Base-by-base conservation (phyloP, 73 alveolate species). In the Durusdinium trenchii region DNA sequence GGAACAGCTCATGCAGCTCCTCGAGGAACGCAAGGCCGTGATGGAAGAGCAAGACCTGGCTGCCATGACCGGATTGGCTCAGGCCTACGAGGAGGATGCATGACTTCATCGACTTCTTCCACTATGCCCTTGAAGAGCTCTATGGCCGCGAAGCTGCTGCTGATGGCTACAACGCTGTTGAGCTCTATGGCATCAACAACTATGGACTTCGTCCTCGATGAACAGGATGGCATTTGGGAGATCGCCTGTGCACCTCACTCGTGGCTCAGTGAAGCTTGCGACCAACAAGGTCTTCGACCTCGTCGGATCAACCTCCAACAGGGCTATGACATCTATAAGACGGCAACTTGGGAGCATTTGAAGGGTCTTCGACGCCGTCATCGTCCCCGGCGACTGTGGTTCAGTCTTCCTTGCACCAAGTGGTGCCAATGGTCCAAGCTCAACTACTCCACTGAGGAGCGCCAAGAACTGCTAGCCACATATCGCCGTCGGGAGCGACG, bases 171-270 rank as follows among this genome's bases (percentile, higher is more conserved):
- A 42, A 28, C 32, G 83, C 0, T 69, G 83, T 20, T 69, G 0
- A 16, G 45, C 47, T 23, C 83, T 28, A 3, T n/a, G 47, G 32
- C 43, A 16, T 28, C 36, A 3, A 16, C 32, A 1, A 20, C 32
- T 1, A n/a, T 30, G 16, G 83, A n/a, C 0, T 38, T 76, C 40
- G 20, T 28, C 6, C 40, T 76, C 32, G 86, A 45, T 45, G 90
- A 46, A 12, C 90, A 64, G 3, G 90, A 79, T 48, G 90, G 90
- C 0, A 43, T 79, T 6, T 79, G 90, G 90, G 90, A 79, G 64
- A 48, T 79, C 16, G 62, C 90, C 45, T 45, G 90, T 46, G 61
- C 90, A 0, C 90, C 90, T 42, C 90, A 79, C 45, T 45, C 67
- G 9, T 79, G 90, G 90, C 45, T 79, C 16, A 43, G 67, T 28